A percentile compares a stretch with the other conserved stretches of the same genome.
Conservation (phyloP, 2,329 filamentous ascomycete species). For the Claviceps sp. region DNA sequence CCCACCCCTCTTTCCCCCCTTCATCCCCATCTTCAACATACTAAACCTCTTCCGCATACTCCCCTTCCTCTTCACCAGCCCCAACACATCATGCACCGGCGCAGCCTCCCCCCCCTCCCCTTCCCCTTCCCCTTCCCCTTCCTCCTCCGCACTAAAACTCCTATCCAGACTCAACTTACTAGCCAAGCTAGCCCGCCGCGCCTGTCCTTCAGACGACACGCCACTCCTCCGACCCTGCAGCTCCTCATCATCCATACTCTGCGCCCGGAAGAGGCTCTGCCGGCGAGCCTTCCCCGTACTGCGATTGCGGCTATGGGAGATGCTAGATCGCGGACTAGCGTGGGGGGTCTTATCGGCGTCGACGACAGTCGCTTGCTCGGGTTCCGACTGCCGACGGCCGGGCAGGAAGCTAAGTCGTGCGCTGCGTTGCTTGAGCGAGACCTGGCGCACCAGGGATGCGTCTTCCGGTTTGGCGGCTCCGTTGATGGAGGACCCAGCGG, state of each 20-base stretch:
- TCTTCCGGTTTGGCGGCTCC: constrained; percentile 30
- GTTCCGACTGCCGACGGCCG: constrained; percentile 36
- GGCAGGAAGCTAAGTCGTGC: constrained; percentile 42
- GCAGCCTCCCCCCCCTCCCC: constrained; percentile 6
- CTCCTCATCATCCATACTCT: constrained; percentile 17
- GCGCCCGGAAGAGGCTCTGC: constrained; percentile 32
- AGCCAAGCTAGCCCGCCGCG: constrained; percentile 11
- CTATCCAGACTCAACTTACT: constrained; percentile 18
- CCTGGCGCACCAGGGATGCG: constrained; percentile 34
- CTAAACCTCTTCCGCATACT: constrained; percentile 69
- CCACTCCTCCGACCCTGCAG: constrained; percentile 3
- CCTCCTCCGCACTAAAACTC: constrained; percentile 10
- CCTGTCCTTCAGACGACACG: constrained; percentile 1
- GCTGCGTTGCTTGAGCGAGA: constrained; percentile 38
- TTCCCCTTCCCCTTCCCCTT: no score
- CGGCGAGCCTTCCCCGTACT: constrained; percentile 21
- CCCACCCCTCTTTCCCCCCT: constrained; percentile 42
- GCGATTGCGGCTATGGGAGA: constrained; percentile 14
- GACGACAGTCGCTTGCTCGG: constrained; percentile 16
- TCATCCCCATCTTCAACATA: constrained; percentile 61
- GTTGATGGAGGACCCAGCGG: constrained; percentile 20
- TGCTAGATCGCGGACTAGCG: constrained; percentile 20
- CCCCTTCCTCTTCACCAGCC: constrained; percentile 33
- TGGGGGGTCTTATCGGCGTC: constrained; percentile 15
- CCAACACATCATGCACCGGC: constrained; percentile 16